phyloP scores from a whole-genome alignment of 345 rosid species.

The Bretschneidera sinensis region DNA sequence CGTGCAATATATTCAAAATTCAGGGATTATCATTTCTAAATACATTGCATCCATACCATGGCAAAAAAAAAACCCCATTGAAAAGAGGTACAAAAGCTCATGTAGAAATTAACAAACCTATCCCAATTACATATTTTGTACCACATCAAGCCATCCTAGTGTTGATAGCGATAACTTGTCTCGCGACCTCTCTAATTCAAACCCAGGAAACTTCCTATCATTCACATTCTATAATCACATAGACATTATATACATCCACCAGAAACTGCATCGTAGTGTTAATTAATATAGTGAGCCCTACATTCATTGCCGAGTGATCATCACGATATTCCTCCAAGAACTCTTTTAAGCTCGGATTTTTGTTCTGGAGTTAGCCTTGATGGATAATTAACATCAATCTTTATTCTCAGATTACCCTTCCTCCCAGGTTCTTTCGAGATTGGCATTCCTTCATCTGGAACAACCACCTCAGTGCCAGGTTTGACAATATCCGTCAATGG shows the following conservation, averaged over 20 bases:
- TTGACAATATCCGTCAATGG: conserved; percentile 66
- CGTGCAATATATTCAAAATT: neutral
- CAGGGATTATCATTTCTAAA: neutral
- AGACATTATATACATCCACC: conserved; percentile 27
- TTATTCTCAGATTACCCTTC: conserved; percentile 79
- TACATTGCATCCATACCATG: conserved; percentile 5
- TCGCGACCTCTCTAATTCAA: neutral
- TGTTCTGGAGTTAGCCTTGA: conserved; percentile 67
- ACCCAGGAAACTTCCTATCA: conserved; percentile 15
- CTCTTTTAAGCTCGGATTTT: conserved; percentile 77
- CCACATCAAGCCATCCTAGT: too few relatives aligned
- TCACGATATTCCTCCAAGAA: conserved; percentile 58
- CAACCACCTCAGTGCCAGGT: conserved; percentile 71
- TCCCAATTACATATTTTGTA: neutral
- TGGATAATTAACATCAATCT: conserved; percentile 80
- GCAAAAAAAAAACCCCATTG: too few relatives aligned
- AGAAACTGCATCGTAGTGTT: neutral
- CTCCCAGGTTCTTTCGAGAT: conserved; percentile 73
- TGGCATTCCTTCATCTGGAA: conserved; percentile 94
- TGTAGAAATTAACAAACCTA: too few relatives aligned
- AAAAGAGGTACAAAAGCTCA: too few relatives aligned
- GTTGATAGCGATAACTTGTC: neutral
- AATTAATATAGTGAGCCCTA: neutral
- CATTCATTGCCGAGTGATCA: neutral
- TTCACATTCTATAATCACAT: conserved; percentile 21